phyloP scores from a whole-genome alignment of 306 rosid species.

The Phaseolus lunatus region DNA sequence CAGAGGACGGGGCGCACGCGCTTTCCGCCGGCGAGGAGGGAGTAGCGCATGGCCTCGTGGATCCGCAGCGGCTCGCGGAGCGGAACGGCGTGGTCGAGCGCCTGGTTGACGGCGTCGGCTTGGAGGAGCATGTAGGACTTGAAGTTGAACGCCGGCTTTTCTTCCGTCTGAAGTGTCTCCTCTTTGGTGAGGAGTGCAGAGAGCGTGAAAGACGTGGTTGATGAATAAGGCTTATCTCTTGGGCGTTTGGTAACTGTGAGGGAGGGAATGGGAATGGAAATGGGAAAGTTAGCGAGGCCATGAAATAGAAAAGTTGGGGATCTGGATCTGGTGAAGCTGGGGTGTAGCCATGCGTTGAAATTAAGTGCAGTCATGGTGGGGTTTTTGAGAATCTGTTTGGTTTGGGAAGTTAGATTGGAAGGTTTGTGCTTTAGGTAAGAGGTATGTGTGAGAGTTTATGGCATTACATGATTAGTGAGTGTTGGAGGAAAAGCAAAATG shows the following conservation, averaged over 20 bases:
- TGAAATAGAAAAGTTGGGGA: conserved; percentile 47
- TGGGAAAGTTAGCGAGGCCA: conserved; percentile 40
- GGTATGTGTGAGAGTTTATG: too few relatives aligned
- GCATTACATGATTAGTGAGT: not conserved
- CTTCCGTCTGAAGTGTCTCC: conserved; percentile 45
- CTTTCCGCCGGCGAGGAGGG: conserved; percentile 90
- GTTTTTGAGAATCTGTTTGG: not conserved
- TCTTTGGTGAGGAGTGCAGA: conserved; percentile 58
- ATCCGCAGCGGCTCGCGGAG: conserved; percentile 62
- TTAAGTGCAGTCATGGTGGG: not conserved
- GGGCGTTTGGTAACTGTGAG: not conserved
- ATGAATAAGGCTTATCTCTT: not conserved
- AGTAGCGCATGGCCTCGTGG: conserved; percentile 85
- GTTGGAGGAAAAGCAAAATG: too few relatives aligned
- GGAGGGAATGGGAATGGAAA: conserved; percentile 46
- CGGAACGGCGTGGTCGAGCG: conserved; percentile 64
- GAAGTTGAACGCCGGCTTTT: conserved; percentile 60
- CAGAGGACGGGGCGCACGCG: conserved; percentile 78
- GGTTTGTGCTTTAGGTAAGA: not conserved
- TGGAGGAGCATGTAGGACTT: conserved; percentile 60
- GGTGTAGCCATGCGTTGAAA: not conserved
- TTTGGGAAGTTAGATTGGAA: not conserved
- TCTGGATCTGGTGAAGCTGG: conserved; percentile 47
- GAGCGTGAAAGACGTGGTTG: conserved; percentile 39
- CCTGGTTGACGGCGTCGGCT: conserved; percentile 62